These are phyloP conservation scores for Talaromyces pinophilus DNA, from an alignment of 2,329 filamentous ascomycete genomes.

Conservation along the genomic window DNA sequence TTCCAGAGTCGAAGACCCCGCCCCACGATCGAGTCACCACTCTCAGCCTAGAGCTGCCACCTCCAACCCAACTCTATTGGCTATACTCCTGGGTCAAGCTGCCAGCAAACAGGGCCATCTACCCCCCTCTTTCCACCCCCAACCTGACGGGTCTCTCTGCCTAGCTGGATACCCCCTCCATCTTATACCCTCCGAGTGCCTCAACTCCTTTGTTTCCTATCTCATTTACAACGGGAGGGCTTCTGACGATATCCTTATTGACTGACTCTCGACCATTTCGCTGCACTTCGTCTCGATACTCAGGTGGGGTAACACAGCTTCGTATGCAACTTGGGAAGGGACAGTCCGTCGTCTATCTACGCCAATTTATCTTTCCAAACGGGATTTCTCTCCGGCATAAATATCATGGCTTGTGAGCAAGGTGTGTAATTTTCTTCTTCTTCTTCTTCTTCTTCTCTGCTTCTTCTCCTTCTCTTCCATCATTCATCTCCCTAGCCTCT, in stretches of 20 bases:
- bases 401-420: conserved; percentile 21
- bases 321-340: neutral
- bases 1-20: neutral
- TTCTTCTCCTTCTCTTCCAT: conserved; percentile 6
- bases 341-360: neutral
- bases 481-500: neutral
- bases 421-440: conserved; percentile 15
- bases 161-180: conserved; percentile 13
- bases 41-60: conserved; percentile 10
- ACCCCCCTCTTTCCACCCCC: neutral
- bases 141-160: conserved; percentile 14
- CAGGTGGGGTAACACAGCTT: conserved; percentile 12
- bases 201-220: neutral
- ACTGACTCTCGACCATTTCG: neutral
- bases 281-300: neutral
- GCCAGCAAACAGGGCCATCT: conserved; percentile 13
- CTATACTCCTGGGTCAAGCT: neutral
- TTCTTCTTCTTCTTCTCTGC: neutral
- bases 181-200: neutral
- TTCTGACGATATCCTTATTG: neutral
- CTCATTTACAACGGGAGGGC: neutral
- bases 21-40: conserved; percentile 11
- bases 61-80: conserved; percentile 1
- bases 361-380: neutral
- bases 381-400: neutral